Base-by-base conservation (phyloP, 2,329 filamentous ascomycete genomes). In the Pseudocercospora cruenta region DNA sequence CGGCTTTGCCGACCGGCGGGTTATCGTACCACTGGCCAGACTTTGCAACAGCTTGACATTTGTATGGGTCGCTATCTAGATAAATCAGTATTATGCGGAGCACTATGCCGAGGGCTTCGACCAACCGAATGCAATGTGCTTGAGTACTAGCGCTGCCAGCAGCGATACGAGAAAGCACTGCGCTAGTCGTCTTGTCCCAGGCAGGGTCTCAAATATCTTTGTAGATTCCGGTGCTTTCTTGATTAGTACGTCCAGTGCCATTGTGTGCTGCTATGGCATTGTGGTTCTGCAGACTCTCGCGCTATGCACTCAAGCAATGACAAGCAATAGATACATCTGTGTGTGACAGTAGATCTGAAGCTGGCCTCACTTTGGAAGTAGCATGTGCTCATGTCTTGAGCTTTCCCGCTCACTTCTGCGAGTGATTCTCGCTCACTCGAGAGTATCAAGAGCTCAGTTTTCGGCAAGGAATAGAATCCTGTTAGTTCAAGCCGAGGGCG, bases 21-120 rank as follows among this genome's bases (percentile, higher is more conserved):
- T 66, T 69, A 45, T 80, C 77, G 47, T 82, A 77, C 86, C 87
- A 89, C 68, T 79, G 78, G 33, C 87, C 87, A 69, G 81, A 77
- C 45, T 80, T 81, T 5, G 86, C 77, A 31, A 88, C 77, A 4
- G 83, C 82, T 19, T 76, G 74, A 74, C 87, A 89, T 76, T 85
- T 84, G 72, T 83, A 83, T 0, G 84, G 84, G 67, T 88, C 86
- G 26, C 47, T 47, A n/a, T 67, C 62, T 67, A 10, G 19, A 26
- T 28, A 6, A 58, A 54, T 62, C 28, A 62, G 64, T 24, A 22
- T 6, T 10, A 24, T 54, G 19, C 57, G 54, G 28, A 47, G 16
- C 28, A 22, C n/a, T 39, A 22, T 22, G 24, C 12, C n/a, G 21
- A 24, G 19, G 57, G 12, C 4, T 45, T 16, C 12, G 7, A 43